Conservation (phyloP, 768 basidiomycete species). For the Trametes villosa region DNA sequence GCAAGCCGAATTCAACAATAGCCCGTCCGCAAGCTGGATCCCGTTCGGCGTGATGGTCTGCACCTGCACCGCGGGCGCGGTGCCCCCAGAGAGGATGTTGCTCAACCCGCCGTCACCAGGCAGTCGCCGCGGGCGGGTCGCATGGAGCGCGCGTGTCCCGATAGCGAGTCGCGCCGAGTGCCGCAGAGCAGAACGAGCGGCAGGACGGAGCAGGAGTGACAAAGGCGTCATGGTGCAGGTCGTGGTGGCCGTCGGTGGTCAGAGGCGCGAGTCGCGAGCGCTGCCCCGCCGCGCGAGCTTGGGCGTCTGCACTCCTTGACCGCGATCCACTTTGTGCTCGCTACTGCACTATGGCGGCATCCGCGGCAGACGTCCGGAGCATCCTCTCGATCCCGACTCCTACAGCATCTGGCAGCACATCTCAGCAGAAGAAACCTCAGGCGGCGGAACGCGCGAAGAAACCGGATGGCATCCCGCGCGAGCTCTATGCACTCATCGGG, state of each 20-base stretch:
- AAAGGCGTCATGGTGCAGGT: constrained; percentile 7
- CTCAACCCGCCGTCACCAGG: constrained; percentile 43
- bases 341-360: constrained; percentile 54
- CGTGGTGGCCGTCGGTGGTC: background rate
- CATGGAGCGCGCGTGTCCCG: constrained; percentile 4
- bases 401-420: constrained; percentile 49
- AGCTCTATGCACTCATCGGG: constrained; percentile 95
- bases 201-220: constrained; percentile 12
- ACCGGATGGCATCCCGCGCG: constrained; percentile 90
- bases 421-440: constrained; percentile 47
- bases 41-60: constrained; percentile 64
- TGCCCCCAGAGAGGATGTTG: constrained; percentile 75
- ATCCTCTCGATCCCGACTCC: constrained; percentile 65
- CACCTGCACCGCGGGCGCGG: constrained; percentile 73
- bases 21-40: constrained; percentile 76
- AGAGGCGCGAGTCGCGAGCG: background rate
- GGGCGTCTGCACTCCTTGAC: constrained; percentile 18
- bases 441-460: constrained; percentile 52
- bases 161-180: background rate
- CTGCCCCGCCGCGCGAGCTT: background rate
- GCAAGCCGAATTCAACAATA: constrained; percentile 74
- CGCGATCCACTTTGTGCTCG: constrained; percentile 3
- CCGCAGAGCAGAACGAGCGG: constrained; percentile 12
- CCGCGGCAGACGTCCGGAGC: constrained; percentile 83
- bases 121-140: background rate